phyloP scores from a whole-genome alignment of 2,329 filamentous ascomycete species.

The Hypoxylon sp. region DNA sequence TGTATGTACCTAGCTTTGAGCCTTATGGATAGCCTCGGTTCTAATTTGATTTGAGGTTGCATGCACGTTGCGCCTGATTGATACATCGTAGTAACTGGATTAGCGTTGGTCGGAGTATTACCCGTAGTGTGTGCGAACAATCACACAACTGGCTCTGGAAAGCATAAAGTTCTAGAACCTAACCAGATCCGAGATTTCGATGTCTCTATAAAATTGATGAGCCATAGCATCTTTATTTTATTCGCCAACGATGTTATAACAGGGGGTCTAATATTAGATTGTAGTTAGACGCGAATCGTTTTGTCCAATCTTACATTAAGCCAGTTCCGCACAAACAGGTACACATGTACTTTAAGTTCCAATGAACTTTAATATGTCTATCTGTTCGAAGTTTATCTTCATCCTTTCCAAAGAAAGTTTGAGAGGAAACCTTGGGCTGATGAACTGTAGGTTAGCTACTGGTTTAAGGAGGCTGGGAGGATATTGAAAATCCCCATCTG shows the following conservation, averaged over 20 bases:
- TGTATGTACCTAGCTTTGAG: neutral
- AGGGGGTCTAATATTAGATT: neutral
- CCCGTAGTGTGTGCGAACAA: conserved; percentile 3
- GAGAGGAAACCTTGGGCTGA: too few species aligned
- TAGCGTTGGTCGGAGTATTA: conserved; percentile 15
- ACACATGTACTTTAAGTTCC: too few species aligned
- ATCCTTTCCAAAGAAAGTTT: too few species aligned
- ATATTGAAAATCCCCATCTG: conserved; percentile 2
- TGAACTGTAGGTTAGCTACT: too few species aligned
- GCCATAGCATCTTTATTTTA: neutral
- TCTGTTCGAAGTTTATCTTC: too few species aligned
- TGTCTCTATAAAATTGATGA: neutral
- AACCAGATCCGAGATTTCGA: neutral
- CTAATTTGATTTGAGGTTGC: neutral
- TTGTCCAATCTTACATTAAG: too few species aligned
- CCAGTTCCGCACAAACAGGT: too few species aligned
- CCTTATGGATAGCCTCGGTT: neutral
- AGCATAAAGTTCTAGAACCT: neutral
- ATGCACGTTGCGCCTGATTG: neutral
- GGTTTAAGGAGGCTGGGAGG: neutral
- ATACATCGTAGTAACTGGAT: conserved; percentile 16
- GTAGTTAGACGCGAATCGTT: neutral
- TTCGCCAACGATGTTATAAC: neutral
- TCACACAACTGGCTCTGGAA: neutral
- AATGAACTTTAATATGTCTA: too few species aligned